Conservation (phyloP, 768 basidiomycete genomes). For the Mycena haematopus region DNA sequence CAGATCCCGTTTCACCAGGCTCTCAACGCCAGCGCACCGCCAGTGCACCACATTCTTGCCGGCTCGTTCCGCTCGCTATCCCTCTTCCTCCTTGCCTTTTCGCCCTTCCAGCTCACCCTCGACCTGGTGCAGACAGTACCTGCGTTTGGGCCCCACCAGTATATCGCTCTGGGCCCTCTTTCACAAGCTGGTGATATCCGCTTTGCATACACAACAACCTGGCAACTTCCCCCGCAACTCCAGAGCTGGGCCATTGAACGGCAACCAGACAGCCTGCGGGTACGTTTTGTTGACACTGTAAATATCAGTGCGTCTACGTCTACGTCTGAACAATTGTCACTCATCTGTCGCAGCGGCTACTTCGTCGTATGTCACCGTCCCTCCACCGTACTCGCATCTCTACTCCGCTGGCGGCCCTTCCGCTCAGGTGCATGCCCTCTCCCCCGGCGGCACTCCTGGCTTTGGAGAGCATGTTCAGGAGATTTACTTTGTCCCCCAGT, state of each 20-base stretch:
- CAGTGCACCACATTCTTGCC: conserved; percentile 34
- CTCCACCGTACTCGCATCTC: conserved; percentile 52
- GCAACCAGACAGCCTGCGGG: conserved; percentile 33
- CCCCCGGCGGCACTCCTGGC: conserved; percentile 40
- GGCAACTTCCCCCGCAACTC: conserved; percentile 54
- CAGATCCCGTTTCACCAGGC: conserved; percentile 3
- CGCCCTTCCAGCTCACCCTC: conserved; percentile 46
- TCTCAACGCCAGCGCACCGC: background rate
- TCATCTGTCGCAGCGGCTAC: conserved; percentile 47
- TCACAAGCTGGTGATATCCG: conserved; percentile 33
- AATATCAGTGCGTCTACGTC: conserved; percentile 48
- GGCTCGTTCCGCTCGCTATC: conserved; percentile 62
- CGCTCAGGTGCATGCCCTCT: conserved; percentile 52
- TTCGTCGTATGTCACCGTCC: conserved; percentile 58
- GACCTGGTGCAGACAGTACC: conserved; percentile 48
- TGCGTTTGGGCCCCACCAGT: conserved; percentile 59
- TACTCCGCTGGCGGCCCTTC: conserved; percentile 61
- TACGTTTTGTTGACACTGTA: conserved; percentile 49
- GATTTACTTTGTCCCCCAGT: conserved; percentile 51
- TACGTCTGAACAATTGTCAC: background rate
- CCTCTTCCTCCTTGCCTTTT: conserved; percentile 57
- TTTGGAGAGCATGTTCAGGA: conserved; percentile 53
- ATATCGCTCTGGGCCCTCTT: conserved; percentile 47
- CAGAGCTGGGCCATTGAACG: conserved; percentile 51
- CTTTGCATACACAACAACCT: conserved; percentile 54